These are phyloP conservation scores for Claviceps sp. DNA, from an alignment of 2,329 filamentous ascomycete species.

Conservation along the genomic window DNA sequence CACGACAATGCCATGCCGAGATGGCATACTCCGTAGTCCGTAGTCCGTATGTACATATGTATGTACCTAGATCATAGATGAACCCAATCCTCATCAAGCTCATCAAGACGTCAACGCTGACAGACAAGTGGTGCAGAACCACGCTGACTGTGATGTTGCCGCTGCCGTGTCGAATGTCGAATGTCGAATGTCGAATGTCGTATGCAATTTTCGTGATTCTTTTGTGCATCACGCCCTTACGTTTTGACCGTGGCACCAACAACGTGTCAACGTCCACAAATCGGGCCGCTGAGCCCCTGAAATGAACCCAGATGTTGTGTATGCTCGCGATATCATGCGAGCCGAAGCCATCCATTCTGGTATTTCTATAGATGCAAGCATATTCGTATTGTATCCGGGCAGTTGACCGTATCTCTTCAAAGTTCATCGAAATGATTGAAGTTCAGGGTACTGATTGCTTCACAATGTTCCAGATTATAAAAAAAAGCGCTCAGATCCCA, in stretches of 20 bases:
- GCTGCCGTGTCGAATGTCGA: not conserved
- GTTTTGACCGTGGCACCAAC: not conserved
- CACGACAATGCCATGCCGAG: not conserved
- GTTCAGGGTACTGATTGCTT: too few relatives aligned
- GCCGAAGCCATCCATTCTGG: too few relatives aligned
- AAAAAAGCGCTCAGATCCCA: not conserved
- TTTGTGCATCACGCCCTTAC: not conserved
- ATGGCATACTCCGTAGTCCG: not conserved
- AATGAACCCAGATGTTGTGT: not conserved
- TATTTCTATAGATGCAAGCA: too few relatives aligned
- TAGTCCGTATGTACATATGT: not conserved
- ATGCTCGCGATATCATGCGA: too few relatives aligned
- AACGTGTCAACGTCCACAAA: not conserved
- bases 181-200: not conserved
- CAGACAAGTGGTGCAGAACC: not conserved
- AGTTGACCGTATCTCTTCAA: too few relatives aligned
- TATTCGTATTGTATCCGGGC: too few relatives aligned
- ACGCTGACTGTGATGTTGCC: not conserved
- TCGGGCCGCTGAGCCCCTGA: not conserved
- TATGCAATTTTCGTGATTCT: not conserved
- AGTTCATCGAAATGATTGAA: too few relatives aligned
- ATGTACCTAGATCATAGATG: not conserved
- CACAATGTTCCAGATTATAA: not conserved
- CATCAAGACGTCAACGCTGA: not conserved
- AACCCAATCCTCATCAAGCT: not conserved